These are phyloP conservation scores for Rhodotorula sp. DNA, from an alignment of 1,284 basidiomycete species.

Conservation along the genomic window DNA sequence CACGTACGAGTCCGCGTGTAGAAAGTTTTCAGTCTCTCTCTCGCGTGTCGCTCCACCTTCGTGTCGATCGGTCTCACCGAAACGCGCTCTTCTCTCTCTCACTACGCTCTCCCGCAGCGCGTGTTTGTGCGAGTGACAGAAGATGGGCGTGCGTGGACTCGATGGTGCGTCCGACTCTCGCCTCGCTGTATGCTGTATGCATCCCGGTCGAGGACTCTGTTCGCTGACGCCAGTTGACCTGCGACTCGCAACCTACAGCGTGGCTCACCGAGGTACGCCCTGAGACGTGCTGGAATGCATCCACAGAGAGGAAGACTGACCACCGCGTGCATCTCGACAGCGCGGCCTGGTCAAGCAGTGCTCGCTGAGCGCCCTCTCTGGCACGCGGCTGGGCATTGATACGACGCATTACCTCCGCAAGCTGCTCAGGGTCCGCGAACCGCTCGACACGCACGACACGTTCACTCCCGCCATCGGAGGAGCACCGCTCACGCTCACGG, in stretches of 20 bases:
- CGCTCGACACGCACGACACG: slow-evolving; percentile 39
- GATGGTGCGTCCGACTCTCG: slow-evolving; percentile 19
- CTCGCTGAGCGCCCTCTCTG: slow-evolving; percentile 77
- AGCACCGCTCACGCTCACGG: slow-evolving; percentile 77
- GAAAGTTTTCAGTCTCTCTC: background rate
- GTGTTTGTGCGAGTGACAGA: background rate
- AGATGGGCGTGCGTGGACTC: slow-evolving; percentile 32
- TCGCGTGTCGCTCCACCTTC: background rate
- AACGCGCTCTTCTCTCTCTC: background rate
- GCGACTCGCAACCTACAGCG: slow-evolving; percentile 6
- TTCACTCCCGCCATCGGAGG: slow-evolving; percentile 87
- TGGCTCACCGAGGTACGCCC: slow-evolving; percentile 35
- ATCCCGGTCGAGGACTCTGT: background rate
- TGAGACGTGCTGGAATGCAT: background rate
- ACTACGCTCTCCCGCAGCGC: background rate
- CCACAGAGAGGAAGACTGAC: background rate
- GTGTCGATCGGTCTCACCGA: background rate
- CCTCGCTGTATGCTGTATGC: background rate
- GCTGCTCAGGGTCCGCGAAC: slow-evolving; percentile 70
- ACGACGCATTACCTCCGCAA: slow-evolving; percentile 83
- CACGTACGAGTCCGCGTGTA: background rate
- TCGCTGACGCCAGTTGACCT: background rate
- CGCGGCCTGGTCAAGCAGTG: slow-evolving; percentile 82
- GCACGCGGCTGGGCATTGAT: slow-evolving; percentile 96
- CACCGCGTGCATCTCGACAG: slow-evolving; percentile 48